Percentiles rank a stretch among this genome's conserved stretches.
Evolutionary conservation across 495 filamentous ascomycete genomes (phyloP).

Genomic region (Thozetella sp.): DNA sequence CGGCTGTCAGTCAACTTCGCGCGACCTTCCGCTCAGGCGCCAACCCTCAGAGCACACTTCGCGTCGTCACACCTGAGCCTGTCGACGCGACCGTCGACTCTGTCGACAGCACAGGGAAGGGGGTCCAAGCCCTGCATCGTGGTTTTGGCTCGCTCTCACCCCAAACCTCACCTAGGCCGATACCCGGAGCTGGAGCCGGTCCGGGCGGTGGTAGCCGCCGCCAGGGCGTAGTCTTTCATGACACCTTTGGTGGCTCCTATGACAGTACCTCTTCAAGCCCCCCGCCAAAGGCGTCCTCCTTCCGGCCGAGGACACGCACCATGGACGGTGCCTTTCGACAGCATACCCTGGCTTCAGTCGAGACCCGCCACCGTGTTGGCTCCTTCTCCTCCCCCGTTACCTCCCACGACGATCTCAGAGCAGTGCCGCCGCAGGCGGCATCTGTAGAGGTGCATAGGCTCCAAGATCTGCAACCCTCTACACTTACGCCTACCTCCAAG

Average conservation of each 20-base stretch:
- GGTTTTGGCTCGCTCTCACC: constrained; percentile 33
- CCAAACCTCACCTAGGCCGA: constrained; percentile 44
- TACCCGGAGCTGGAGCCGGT: constrained; percentile 26
- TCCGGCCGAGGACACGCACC: constrained; percentile 52
- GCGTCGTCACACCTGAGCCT: constrained; percentile 56
- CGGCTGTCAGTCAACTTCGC: constrained; percentile 23
- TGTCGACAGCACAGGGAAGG: constrained; percentile 18
- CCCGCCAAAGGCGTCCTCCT: constrained; percentile 30
- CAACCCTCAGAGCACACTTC: constrained; percentile 36
- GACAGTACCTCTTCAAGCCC: constrained; percentile 38
- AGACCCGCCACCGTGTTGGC: constrained; percentile 49
- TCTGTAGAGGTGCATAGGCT: constrained; percentile 40
- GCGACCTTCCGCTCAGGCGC: constrained; percentile 18
- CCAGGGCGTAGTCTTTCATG: constrained; percentile 55
- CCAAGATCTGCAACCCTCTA: constrained; percentile 32
- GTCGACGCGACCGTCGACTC: constrained; percentile 25
- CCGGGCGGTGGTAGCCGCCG: constrained; percentile 14
- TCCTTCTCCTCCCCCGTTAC: constrained; percentile 54
- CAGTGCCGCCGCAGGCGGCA: constrained; percentile 23
- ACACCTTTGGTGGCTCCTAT: constrained; percentile 40
- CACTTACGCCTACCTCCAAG: constrained; percentile 30
- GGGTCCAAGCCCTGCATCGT: constrained; percentile 25
- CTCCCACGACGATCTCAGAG: constrained; percentile 37
- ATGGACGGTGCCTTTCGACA: constrained; percentile 52
- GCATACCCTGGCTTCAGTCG: constrained; percentile 31